Percentiles rank a stretch among this genome's conserved stretches.
phyloP scores from a whole-genome alignment of 192 early-diverging fungal genomes.

The Linnemannia hyalina region DNA sequence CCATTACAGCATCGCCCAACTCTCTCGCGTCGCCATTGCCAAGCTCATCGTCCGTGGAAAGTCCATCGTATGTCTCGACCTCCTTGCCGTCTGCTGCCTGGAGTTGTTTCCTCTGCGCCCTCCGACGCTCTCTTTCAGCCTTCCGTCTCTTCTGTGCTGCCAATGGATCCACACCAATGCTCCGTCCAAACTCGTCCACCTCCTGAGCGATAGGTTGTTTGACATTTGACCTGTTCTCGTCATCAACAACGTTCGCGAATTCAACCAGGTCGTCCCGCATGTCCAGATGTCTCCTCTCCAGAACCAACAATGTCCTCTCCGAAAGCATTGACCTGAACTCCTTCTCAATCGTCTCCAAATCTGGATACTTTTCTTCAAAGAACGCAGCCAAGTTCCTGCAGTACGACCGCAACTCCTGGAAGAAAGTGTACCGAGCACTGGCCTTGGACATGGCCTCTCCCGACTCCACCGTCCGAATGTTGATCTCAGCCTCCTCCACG shows the following conservation, averaged over 20 bases:
- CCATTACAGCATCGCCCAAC: slow-evolving; percentile 38
- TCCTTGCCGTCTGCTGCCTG: slow-evolving; percentile 5
- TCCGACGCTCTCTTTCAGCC: slow-evolving; percentile 40
- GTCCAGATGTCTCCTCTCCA: slow-evolving; percentile 52
- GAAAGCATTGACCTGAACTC: slow-evolving; percentile 56
- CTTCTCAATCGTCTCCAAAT: slow-evolving; percentile 64
- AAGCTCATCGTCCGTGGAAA: slow-evolving; percentile 68
- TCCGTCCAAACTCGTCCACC: slow-evolving; percentile 62
- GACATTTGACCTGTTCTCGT: neutral
- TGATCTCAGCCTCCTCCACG: slow-evolving; percentile 42
- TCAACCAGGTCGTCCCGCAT: slow-evolving; percentile 58
- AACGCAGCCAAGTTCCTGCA: slow-evolving; percentile 65
- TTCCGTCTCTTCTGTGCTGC: slow-evolving; percentile 40
- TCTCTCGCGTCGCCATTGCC: slow-evolving; percentile 36
- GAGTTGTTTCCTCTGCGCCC: neutral
- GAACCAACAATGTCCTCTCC: slow-evolving; percentile 41
- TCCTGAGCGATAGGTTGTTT: slow-evolving; percentile 17
- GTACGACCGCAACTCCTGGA: slow-evolving; percentile 61
- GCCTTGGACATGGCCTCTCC: slow-evolving; percentile 56
- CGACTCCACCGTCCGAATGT: slow-evolving; percentile 39
- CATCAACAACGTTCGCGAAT: slow-evolving; percentile 54
- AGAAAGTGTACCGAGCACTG: slow-evolving; percentile 65
- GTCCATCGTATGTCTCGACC: slow-evolving; percentile 38
- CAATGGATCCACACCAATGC: slow-evolving; percentile 36
- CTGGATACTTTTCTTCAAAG: slow-evolving; percentile 69